Conservation (phyloP, 148 eudicot genomes). For the Rheum nobile region DNA sequence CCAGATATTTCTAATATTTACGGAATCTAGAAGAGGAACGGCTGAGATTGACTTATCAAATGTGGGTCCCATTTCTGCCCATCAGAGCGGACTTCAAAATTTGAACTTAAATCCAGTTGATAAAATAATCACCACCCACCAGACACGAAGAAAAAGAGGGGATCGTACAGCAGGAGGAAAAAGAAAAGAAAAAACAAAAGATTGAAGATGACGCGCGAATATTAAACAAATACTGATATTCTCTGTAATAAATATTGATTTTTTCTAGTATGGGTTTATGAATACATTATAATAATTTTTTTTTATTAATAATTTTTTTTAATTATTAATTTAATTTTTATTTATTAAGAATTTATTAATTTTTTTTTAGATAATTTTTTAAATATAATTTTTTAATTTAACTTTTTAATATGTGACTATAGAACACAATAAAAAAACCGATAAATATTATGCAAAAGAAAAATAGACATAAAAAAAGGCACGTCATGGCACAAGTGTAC, state of each 20-base stretch:
- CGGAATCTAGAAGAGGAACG: slow-evolving; percentile 2
- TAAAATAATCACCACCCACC: background rate
- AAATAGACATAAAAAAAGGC: background rate
- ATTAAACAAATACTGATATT: no score
- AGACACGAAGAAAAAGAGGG: slow-evolving; percentile 2
- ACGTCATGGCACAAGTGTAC: slow-evolving; percentile 23
- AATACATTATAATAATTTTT: no score
- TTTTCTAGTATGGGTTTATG: no score
- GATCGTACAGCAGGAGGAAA: background rate
- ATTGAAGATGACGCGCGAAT: background rate
- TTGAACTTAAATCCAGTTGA: slow-evolving; percentile 8
- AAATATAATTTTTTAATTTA: no score
- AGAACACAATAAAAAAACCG: no score
- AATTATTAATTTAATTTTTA: no score
- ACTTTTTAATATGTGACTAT: no score
- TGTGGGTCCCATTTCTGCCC: background rate
- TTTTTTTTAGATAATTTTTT: no score
- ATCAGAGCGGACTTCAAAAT: slow-evolving; percentile 10
- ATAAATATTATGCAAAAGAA: background rate
- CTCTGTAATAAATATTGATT: no score
- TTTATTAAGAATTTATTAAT: no score
- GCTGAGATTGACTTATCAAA: background rate
- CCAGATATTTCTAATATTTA: background rate
- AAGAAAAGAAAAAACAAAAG: background rate
- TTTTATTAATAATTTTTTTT: no score